phyloP scores from a whole-genome alignment of 768 basidiomycete genomes.

The Serendipita vermifera region DNA sequence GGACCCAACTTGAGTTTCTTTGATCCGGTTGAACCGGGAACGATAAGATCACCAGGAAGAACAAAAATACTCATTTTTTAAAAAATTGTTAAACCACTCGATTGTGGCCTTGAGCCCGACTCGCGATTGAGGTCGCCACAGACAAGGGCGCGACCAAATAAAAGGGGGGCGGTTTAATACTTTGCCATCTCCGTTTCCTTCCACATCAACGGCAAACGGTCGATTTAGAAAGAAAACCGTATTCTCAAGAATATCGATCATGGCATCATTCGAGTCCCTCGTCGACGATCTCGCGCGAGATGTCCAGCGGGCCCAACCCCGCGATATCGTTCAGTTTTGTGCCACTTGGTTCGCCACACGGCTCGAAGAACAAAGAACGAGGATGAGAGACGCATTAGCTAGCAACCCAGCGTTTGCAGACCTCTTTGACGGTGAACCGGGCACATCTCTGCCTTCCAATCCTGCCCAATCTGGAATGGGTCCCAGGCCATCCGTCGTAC shows the following conservation, averaged over 20 bases:
- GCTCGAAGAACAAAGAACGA: constrained; percentile 70
- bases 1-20: constrained; percentile 65
- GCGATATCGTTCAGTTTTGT: constrained; percentile 83
- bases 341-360: constrained; percentile 90
- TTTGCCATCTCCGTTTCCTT: too few species aligned
- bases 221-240: too few species aligned
- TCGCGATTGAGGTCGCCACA: too few species aligned
- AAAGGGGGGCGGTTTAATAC: too few species aligned
- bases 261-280: constrained; percentile 73
- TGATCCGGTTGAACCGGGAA: constrained; percentile 22
- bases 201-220: too few species aligned
- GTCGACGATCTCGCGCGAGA: constrained; percentile 79
- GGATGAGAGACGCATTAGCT: constrained; percentile 51
- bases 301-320: constrained; percentile 71
- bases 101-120: too few species aligned
- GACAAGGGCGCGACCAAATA: too few species aligned
- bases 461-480: neutral
- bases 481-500: neutral
- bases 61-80: constrained; percentile 40
- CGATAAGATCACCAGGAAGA: constrained; percentile 72
- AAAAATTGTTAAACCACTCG: too few species aligned
- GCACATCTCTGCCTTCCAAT: neutral
- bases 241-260: too few species aligned
- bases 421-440: neutral
- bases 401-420: constrained; percentile 18